Conservation (phyloP, 2,329 filamentous ascomycete genomes). For the Pyrenochaeta sp. region DNA sequence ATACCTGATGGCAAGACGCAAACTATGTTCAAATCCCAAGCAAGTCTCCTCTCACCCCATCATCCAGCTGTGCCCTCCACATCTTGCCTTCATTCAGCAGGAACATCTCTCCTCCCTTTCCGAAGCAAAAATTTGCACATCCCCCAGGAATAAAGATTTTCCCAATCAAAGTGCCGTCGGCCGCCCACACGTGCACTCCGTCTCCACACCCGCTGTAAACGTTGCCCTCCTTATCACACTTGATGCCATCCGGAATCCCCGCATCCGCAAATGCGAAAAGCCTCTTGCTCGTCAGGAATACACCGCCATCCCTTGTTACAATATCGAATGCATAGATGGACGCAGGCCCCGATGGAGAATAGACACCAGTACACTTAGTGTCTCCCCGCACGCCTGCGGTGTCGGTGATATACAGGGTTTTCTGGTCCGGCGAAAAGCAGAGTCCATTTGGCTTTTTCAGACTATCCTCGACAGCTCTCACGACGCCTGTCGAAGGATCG, state of each 20-base stretch:
- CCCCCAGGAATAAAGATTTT: slow-evolving; percentile 43
- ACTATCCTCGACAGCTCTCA: slow-evolving; percentile 51
- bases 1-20: no score
- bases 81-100: slow-evolving; percentile 54
- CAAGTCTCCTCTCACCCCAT: slow-evolving; percentile 1
- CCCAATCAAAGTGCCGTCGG: slow-evolving; percentile 56
- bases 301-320: slow-evolving; percentile 9
- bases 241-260: slow-evolving; percentile 34
- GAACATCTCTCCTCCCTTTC: slow-evolving; percentile 55
- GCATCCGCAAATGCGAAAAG: slow-evolving; percentile 33
- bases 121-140: slow-evolving; percentile 60
- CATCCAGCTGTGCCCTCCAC: slow-evolving; percentile 18
- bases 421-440: slow-evolving; percentile 51
- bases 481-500: slow-evolving; percentile 44
- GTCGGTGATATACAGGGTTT: slow-evolving; percentile 54
- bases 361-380: background rate
- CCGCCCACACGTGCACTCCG: slow-evolving; percentile 60
- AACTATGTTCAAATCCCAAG: slow-evolving; percentile 2
- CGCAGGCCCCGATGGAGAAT: background rate
- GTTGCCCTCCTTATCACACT: slow-evolving; percentile 56
- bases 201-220: slow-evolving; percentile 61
- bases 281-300: slow-evolving; percentile 25
- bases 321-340: slow-evolving; percentile 34
- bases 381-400: slow-evolving; percentile 40
- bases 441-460: slow-evolving; percentile 55